These are phyloP conservation scores for Xylaria arbuscula DNA, from an alignment of 2,329 filamentous ascomycete genomes.

Conservation along the genomic window DNA sequence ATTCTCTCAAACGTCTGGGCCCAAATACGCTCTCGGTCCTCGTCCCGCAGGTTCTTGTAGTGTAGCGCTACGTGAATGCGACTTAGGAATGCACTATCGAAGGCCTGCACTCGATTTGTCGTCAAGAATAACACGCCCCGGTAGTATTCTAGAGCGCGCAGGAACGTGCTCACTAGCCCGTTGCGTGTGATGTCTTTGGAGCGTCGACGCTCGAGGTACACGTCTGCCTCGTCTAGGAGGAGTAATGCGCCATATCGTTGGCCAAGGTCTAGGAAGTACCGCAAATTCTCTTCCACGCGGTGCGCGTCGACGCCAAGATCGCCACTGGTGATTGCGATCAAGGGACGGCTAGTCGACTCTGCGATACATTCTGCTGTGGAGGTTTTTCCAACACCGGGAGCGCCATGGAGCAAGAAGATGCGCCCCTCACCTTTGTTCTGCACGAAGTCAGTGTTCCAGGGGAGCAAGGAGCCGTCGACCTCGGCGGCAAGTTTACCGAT, in stretches of 20 bases:
- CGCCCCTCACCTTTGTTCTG: constrained; percentile 62
- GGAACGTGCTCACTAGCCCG: constrained; percentile 60
- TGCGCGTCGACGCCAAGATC: constrained; percentile 57
- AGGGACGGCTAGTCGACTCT: constrained; percentile 61
- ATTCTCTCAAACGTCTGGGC: constrained; percentile 59
- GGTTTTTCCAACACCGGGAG: constrained; percentile 66
- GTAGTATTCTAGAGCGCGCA: constrained; percentile 64
- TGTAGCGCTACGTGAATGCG: constrained; percentile 62
- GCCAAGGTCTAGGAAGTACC: constrained; percentile 61
- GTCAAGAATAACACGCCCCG: constrained; percentile 62
- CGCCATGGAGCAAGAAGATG: constrained; percentile 63
- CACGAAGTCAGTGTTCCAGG: constrained; percentile 61
- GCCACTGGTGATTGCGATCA: constrained; percentile 63
- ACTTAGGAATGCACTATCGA: constrained; percentile 60
- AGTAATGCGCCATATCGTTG: constrained; percentile 63
- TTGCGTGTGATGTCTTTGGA: constrained; percentile 58
- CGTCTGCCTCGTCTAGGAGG: constrained; percentile 69
- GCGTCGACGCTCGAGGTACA: constrained; percentile 67
- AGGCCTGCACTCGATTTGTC: constrained; percentile 60
- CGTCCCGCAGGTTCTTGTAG: constrained; percentile 57
- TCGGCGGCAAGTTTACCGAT: constrained; percentile 59
- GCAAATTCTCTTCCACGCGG: constrained; percentile 56
- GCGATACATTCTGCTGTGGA: constrained; percentile 67
- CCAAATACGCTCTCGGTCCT: constrained; percentile 59
- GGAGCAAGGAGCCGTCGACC: constrained; percentile 52